Evolutionary conservation across 805 yeast genomes (phyloP), one percentile per base, ranked within the genome.

Genomic region (Diddensiella santjacobensis): DNA sequence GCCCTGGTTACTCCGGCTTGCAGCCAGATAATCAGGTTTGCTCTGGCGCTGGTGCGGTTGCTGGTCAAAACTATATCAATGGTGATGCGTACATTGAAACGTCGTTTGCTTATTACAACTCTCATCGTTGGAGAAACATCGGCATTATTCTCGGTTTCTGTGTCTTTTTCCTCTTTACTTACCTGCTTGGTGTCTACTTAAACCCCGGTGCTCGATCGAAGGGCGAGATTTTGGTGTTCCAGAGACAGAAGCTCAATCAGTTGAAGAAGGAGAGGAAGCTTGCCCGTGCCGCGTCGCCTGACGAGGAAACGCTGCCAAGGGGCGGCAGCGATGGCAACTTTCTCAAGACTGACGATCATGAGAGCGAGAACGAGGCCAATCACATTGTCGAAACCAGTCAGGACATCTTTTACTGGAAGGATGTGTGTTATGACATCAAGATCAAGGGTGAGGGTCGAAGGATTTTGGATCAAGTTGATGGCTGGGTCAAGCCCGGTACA

Each of bases 401-500:
- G 11, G 61, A 50, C 45, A 78, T 82, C 36, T 84, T 84, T 75
- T 87, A 81, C 61, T 85, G 95, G 95, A 78, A 79, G 65, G 77
- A 85, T 60, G 80, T 85, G 39, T 77, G 83, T 59, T 85, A 84
- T 62, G 84, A 81, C 53, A 80, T 85, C 49, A 74, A 78, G 59
- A 80, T 81, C 56, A 58, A 57, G 45, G 58, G 56, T 3, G 80
- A 82, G 59, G 65, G 66, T 35, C 72, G 88, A 60, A 72, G 81
- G 51, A 77, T 84, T 52, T 67, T 84, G 60, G 71, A 73, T 52
- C 74, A 77, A 52, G 86, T 85, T 48, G 87, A 83, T 61, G 93
- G 91, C 43, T 84, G 87, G 85, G 89, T 84, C 38, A 82, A 83
- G 61, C 90, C 90, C 6, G 90, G 90, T 55, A 83, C 88, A 41